Percentiles rank a stretch among this genome's conserved stretches.
phyloP scores from a whole-genome alignment of 345 rosid genomes.

The Boechera divaricarpa region DNA sequence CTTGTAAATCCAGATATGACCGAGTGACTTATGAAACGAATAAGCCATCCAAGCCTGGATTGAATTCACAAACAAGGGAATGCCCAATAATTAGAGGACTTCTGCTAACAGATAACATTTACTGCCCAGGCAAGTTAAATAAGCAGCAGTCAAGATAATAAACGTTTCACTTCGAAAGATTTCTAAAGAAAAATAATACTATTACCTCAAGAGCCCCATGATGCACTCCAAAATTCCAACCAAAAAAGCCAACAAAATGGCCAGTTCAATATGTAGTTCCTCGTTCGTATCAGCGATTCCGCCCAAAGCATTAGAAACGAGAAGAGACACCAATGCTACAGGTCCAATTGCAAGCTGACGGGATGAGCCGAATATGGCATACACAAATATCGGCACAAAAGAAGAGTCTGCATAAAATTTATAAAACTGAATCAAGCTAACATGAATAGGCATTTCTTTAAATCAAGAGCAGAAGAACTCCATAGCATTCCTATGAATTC shows the following conservation, averaged over 20 bases:
- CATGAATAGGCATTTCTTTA: background rate
- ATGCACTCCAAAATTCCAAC: conserved; percentile 92
- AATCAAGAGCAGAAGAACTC: background rate
- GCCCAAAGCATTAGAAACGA: conserved; percentile 85
- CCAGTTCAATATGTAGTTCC: conserved; percentile 84
- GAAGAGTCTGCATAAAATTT: conserved; percentile 74
- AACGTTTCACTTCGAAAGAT: background rate
- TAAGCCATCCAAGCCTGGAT: conserved; percentile 97
- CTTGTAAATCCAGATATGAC: conserved; percentile 98
- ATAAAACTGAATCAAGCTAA: conserved; percentile 2
- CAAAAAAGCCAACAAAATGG: conserved; percentile 88
- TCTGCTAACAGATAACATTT: background rate
- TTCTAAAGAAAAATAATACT: background rate
- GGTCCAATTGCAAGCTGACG: conserved; percentile 99
- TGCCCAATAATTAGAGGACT: background rate
- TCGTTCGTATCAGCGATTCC: conserved; percentile 72
- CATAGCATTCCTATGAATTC: background rate
- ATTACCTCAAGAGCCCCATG: conserved; percentile 94
- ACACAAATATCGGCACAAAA: conserved; percentile 90
- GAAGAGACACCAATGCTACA: conserved; percentile 97
- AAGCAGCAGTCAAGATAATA: conserved; percentile 2
- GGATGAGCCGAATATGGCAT: conserved; percentile 89
- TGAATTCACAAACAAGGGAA: conserved; percentile 23
- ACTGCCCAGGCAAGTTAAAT: background rate
- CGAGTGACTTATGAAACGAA: conserved; percentile 98